These are phyloP conservation scores for Cadophora malorum DNA, from an alignment of 2,329 filamentous ascomycete species.

Conservation along the genomic window DNA sequence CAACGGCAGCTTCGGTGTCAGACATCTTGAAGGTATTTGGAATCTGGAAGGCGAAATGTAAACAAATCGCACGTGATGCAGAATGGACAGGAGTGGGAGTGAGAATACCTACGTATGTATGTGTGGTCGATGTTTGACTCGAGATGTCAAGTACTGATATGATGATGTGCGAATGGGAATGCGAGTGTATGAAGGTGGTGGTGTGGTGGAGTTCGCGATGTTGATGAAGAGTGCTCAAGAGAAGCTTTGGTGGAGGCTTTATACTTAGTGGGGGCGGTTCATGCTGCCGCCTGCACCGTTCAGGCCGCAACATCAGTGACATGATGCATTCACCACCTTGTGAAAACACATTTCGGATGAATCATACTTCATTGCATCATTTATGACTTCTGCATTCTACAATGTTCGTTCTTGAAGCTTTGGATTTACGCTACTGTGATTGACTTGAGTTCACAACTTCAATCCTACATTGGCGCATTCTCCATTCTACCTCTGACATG, in stretches of 20 bases:
- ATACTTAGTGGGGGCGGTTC: background rate
- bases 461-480: too few relatives aligned
- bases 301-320: conserved; percentile 2
- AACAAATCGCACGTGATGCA: background rate
- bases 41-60: background rate
- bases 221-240: background rate
- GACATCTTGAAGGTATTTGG: conserved; percentile 19
- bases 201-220: background rate
- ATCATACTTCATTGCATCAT: background rate
- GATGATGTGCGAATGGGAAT: conserved; percentile 1
- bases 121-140: background rate
- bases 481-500: too few relatives aligned
- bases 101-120: background rate
- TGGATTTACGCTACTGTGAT: too few relatives aligned
- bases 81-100: background rate
- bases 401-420: too few relatives aligned
- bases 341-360: background rate
- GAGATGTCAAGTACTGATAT: background rate
- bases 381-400: too few relatives aligned
- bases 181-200: background rate
- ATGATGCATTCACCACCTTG: background rate
- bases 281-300: background rate
- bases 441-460: too few relatives aligned
- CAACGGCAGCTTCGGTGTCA: conserved; percentile 18
- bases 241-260: background rate